These are phyloP conservation scores for Tephrocybe sp. DNA, from an alignment of 768 basidiomycete species.

Conservation along the genomic window DNA sequence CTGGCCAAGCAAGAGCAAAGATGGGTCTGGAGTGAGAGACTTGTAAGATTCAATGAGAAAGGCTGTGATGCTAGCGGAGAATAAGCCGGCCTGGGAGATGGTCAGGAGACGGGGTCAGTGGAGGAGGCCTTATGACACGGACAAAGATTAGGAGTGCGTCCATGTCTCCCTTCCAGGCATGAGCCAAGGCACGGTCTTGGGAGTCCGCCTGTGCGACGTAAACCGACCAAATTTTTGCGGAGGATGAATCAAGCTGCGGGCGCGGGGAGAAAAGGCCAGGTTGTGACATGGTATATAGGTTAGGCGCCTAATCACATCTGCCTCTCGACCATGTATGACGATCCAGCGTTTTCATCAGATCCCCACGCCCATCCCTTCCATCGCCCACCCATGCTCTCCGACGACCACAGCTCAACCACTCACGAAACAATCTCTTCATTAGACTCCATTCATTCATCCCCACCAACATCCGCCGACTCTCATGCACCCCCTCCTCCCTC, in stretches of 20 bases:
- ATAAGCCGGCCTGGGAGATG: conserved; percentile 21
- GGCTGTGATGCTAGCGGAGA: conserved; percentile 21
- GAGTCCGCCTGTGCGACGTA: conserved; percentile 20
- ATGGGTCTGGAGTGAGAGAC: conserved; percentile 12
- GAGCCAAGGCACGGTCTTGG: conserved; percentile 15
- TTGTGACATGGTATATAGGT: conserved; percentile 7
- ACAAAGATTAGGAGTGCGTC: conserved; percentile 21
- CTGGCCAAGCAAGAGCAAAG: conserved; percentile 10
- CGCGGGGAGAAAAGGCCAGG: conserved; percentile 8
- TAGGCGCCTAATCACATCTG: too few relatives aligned
- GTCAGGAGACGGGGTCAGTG: neutral
- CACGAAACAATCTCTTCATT: conserved; percentile 14
- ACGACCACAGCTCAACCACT: conserved; percentile 16
- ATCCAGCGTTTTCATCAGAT: conserved; percentile 60
- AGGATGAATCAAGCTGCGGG: conserved; percentile 3
- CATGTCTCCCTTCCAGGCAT: conserved; percentile 20
- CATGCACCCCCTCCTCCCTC: conserved; percentile 11
- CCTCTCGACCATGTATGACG: conserved; percentile 30
- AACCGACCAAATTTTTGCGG: conserved; percentile 17
- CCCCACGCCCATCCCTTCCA: conserved; percentile 48
- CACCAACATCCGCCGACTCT: conserved; percentile 15
- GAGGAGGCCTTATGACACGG: conserved; percentile 2
- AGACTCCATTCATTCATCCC: conserved; percentile 17
- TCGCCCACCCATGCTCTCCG: conserved; percentile 16
- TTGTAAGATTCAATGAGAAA: conserved; percentile 23